These are phyloP conservation scores for Tilletia caries DNA, from an alignment of 1,284 basidiomycete genomes.

Conservation along the genomic window DNA sequence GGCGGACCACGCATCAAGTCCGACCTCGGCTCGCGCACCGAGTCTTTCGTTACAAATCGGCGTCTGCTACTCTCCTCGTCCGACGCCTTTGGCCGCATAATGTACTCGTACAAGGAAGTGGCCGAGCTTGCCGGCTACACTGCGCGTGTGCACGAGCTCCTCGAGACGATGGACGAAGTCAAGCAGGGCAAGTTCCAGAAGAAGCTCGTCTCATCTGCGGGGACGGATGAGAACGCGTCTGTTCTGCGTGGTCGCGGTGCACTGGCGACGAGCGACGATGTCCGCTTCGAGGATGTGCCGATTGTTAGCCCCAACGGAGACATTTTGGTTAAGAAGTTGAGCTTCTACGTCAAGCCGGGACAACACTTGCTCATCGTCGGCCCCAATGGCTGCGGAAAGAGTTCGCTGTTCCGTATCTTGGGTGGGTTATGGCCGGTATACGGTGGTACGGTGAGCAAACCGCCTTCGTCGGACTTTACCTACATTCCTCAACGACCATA, in stretches of 20 bases:
- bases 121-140: constrained; percentile 95
- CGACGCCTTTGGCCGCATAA: constrained; percentile 65
- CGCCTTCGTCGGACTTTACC: constrained; percentile 81
- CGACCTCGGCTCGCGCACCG: constrained; percentile 51
- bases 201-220: constrained; percentile 67
- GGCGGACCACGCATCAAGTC: constrained; percentile 56
- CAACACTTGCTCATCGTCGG: constrained; percentile 60
- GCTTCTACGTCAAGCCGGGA: constrained; percentile 83
- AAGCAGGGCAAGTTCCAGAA: constrained; percentile 83
- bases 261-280: constrained; percentile 62
- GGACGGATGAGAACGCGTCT: constrained; percentile 74
- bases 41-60: constrained; percentile 81
- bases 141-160: constrained; percentile 77
- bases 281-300: constrained; percentile 86
- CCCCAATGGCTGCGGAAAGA: constrained; percentile 67
- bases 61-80: constrained; percentile 71
- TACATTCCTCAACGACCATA: constrained; percentile 95
- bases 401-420: constrained; percentile 79
- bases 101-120: constrained; percentile 92
- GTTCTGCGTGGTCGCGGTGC: constrained; percentile 76
- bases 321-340: constrained; percentile 71
- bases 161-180: constrained; percentile 89
- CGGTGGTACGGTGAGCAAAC: constrained; percentile 89
- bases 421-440: constrained; percentile 97
- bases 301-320: constrained; percentile 96